A percentile compares a stretch with the other conserved stretches of the same genome.
Conservation (phyloP, 495 filamentous ascomycete genomes). For the Thermothielavioides terrestris region DNA sequence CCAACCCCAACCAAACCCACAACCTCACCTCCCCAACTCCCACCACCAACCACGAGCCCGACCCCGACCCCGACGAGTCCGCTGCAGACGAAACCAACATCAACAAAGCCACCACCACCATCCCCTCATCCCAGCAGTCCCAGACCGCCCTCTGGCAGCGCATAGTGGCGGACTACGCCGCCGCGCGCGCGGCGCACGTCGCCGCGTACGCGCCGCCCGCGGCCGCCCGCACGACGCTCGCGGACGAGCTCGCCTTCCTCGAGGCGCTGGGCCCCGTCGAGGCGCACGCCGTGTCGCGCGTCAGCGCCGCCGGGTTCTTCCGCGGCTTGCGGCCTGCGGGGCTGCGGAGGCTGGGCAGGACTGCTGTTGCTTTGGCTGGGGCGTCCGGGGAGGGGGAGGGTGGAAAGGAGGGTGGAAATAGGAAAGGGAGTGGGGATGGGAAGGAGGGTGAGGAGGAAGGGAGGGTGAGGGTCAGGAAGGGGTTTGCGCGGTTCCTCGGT, state of each 20-base stretch:
- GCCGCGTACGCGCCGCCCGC: constrained; percentile 20
- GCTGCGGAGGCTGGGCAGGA: constrained; percentile 21
- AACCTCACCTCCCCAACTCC: not conserved
- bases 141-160: constrained; percentile 21
- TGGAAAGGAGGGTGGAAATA: not conserved
- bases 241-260: constrained; percentile 31
- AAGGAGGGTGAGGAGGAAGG: constrained; percentile 14
- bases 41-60: constrained; percentile 9
- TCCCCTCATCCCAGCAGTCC: not conserved
- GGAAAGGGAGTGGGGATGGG: not conserved
- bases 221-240: constrained; percentile 13
- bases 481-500: constrained; percentile 32
- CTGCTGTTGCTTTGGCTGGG: constrained; percentile 19
- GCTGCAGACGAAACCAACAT: not conserved
- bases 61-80: not conserved
- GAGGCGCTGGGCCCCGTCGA: constrained; percentile 31
- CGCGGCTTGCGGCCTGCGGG: constrained; percentile 9
- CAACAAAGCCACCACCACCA: not conserved
- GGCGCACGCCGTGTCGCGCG: constrained; percentile 23
- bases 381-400: constrained; percentile 16
- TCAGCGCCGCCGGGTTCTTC: constrained; percentile 30
- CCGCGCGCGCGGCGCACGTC: constrained; percentile 26
- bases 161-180: constrained; percentile 30
- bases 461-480: constrained; percentile 25
- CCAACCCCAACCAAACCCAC: not conserved